Conservation (phyloP, 257 asterid genomes). For the Anisodus tanguticus region DNA sequence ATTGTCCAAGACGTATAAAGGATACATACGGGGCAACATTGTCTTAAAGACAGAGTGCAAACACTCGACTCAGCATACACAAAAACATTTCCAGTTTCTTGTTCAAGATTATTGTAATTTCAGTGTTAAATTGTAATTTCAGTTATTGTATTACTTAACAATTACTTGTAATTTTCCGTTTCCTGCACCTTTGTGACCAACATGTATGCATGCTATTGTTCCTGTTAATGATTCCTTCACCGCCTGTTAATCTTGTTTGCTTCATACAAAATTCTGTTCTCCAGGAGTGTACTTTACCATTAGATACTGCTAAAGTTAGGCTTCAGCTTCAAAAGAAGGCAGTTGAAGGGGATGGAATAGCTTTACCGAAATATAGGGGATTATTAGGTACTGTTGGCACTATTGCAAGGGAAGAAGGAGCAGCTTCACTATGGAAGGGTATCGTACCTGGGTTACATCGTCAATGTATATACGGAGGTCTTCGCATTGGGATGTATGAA, state of each 20-base stretch:
- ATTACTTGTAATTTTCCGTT: too few relatives aligned
- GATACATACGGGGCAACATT: too few relatives aligned
- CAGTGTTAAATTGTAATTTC: too few relatives aligned
- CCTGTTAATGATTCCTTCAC: background rate
- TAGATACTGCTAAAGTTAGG: slow-evolving; percentile 97
- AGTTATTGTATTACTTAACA: too few relatives aligned
- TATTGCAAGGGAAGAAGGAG: slow-evolving; percentile 95
- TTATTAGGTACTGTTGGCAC: slow-evolving; percentile 94
- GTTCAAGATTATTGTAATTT: too few relatives aligned
- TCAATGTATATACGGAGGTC: slow-evolving; percentile 91
- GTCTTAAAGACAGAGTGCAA: too few relatives aligned
- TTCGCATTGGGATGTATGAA: slow-evolving; percentile 91
- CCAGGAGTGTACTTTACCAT: slow-evolving; percentile 80
- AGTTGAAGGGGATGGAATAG: slow-evolving; percentile 63
- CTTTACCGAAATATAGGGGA: slow-evolving; percentile 86
- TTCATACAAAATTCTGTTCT: slow-evolving; percentile 11
- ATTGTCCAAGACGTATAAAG: too few relatives aligned
- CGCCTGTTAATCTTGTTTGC: slow-evolving; percentile 1
- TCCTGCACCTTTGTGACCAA: too few relatives aligned
- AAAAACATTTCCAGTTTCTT: too few relatives aligned
- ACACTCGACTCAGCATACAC: too few relatives aligned
- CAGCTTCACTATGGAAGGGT: slow-evolving; percentile 88
- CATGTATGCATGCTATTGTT: background rate
- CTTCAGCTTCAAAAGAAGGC: slow-evolving; percentile 94
- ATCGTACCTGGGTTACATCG: slow-evolving; percentile 97